Base-by-base conservation (phyloP, 495 filamentous ascomycete species). In the Jackrogersella minutella region DNA sequence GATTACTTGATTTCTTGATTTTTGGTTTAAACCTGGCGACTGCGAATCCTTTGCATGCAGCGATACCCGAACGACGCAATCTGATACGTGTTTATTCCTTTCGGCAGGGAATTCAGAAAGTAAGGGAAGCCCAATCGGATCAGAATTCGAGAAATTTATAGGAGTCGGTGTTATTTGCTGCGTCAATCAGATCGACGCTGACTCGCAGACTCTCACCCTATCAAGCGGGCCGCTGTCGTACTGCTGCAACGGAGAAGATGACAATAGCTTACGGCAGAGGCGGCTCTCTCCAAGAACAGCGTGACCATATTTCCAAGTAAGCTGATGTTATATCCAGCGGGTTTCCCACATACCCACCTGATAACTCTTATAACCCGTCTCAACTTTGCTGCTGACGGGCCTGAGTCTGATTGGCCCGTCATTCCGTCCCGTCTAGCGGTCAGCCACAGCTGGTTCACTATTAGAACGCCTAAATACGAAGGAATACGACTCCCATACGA, bases 291-390 rank as follows among this genome's bases (percentile, higher is more conserved):
- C 58, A 44, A 47, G 37, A 34, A 37, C 46, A 41, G 28, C 51
- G 66, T 69, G 66, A 69, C 56, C 61, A 52, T 22, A 26, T 47
- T 34, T 37, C 49, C 54, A 50, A 58, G 66, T 69, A 69, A 69
- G 66, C 66, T 69, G 56, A 69, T 69, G 66, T 58, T 65, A 69
- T 69, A 68, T 55, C 57, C 52, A 41, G 51, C 61, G 57, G 61
- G 22, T 61, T 51, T 65, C 56, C 56, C 66, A 69, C 61, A 39
- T 56, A 13, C 6, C 46, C 22, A 36, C 41, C 34, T 36, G 17
- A 43, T 24, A 49, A 30, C 10, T 36, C 34, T 17, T 43, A 46
- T 43, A 60, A 30, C 37, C 40, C 40, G 41, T 51, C 43, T 26
- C 17, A 47, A 46, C 33, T 28, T 50, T 17, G 58, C 46, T 37